phyloP scores from a whole-genome alignment of 164 flowering plant genomes.

The Stephania yunnanensis region DNA sequence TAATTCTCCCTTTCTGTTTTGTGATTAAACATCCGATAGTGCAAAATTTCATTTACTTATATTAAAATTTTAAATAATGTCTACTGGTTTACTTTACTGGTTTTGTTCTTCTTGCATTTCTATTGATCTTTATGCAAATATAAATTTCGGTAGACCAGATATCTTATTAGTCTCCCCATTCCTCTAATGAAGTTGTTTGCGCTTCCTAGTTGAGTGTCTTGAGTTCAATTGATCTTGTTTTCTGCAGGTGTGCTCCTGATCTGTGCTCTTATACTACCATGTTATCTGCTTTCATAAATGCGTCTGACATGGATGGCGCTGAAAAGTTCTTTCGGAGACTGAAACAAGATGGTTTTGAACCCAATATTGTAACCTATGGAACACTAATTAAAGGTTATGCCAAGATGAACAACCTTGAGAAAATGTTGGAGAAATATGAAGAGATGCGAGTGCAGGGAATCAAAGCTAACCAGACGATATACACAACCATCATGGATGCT shows the following conservation, averaged over 20 bases:
- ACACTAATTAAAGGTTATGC: constrained; percentile 92
- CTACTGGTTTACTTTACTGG: not conserved
- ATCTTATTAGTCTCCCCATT: not conserved
- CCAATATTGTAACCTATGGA: constrained; percentile 78
- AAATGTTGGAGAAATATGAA: constrained; percentile 77
- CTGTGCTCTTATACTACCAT: constrained; percentile 85
- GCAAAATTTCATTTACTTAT: not conserved
- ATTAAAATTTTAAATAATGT: no score
- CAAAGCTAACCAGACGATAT: constrained; percentile 62
- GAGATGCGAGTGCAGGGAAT: constrained; percentile 58
- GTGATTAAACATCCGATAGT: not conserved
- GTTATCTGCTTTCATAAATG: constrained; percentile 88
- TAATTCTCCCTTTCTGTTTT: not conserved
- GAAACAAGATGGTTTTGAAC: constrained; percentile 61
- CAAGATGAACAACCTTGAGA: constrained; percentile 54
- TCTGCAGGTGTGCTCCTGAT: constrained; percentile 70
- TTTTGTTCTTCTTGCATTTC: not conserved
- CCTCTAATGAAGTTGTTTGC: no score
- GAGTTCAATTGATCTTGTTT: not conserved
- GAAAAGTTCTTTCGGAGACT: constrained; percentile 70
- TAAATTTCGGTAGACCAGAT: not conserved
- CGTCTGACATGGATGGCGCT: constrained; percentile 94
- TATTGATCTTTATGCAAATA: not conserved
- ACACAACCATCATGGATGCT: constrained; percentile 93
- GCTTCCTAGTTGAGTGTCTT: no score